Conservation (phyloP, 192 early-diverging fungal species). For the Entomortierella parvispora region DNA sequence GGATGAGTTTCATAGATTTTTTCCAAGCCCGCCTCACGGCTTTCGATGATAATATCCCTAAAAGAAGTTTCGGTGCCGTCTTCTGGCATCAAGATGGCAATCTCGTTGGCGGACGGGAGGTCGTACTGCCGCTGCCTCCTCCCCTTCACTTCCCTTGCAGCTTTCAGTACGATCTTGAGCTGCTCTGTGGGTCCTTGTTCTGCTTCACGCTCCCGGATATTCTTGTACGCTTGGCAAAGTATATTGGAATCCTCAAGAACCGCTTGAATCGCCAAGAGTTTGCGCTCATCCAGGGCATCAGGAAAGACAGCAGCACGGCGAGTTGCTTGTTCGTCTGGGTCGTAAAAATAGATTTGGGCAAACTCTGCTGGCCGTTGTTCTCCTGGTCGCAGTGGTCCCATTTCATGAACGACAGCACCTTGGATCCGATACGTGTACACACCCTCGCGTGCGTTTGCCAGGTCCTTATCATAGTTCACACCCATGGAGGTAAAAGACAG, state of each 20-base stretch:
- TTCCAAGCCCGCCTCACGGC: not conserved
- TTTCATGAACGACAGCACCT: slow-evolving; percentile 13
- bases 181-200: too few relatives aligned
- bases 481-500: slow-evolving; percentile 28
- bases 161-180: too few relatives aligned
- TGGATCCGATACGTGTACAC: slow-evolving; percentile 13
- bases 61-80: not conserved
- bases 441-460: not conserved
- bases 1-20: slow-evolving; percentile 4
- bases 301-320: too few relatives aligned
- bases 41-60: slow-evolving; percentile 15
- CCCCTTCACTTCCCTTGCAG: too few relatives aligned
- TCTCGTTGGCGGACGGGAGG: slow-evolving; percentile 10
- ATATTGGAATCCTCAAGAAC: too few relatives aligned
- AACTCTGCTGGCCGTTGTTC: slow-evolving; percentile 1
- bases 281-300: too few relatives aligned
- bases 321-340: too few relatives aligned
- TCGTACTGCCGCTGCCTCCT: not conserved
- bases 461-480: not conserved
- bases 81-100: slow-evolving; percentile 14
- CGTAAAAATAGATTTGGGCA: slow-evolving; percentile 5
- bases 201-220: too few relatives aligned
- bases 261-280: too few relatives aligned
- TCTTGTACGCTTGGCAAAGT: too few relatives aligned
- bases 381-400: not conserved